These are phyloP conservation scores for Melampsora larici-populina DNA, from an alignment of 1,284 basidiomycete genomes.

Conservation along the genomic window DNA sequence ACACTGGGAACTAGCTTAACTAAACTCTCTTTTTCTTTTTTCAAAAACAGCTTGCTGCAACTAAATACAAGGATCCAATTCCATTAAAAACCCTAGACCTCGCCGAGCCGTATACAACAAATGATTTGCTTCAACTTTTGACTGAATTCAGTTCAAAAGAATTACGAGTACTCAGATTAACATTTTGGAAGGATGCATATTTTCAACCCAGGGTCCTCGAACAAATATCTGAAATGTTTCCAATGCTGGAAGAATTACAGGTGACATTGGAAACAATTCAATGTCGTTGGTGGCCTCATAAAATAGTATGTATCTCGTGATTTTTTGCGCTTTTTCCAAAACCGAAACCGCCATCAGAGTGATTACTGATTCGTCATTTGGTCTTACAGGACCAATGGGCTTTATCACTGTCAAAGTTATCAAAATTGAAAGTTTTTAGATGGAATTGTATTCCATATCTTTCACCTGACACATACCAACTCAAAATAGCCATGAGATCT, in stretches of 20 bases:
- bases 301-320: neutral
- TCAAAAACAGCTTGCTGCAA: neutral
- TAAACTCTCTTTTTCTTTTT: neutral
- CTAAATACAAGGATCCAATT: neutral
- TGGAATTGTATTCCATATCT: constrained; percentile 22
- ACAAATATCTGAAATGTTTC: constrained; percentile 12
- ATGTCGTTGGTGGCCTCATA: constrained; percentile 29
- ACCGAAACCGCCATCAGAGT: neutral
- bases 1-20: no score
- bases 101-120: constrained; percentile 21
- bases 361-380: neutral
- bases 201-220: constrained; percentile 4
- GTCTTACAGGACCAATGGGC: constrained; percentile 11
- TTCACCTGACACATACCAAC: neutral
- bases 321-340: neutral
- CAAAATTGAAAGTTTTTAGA: constrained; percentile 5
- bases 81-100: constrained; percentile 5
- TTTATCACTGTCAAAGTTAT: constrained; percentile 6
- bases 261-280: constrained; percentile 11
- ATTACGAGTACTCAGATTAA: constrained; percentile 5
- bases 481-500: neutral
- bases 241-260: constrained; percentile 17
- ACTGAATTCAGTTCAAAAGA: constrained; percentile 11
- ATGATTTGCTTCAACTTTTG: constrained; percentile 6
- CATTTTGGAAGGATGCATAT: constrained; percentile 7